phyloP scores from a whole-genome alignment of 2,329 filamentous ascomycete species.

The Madurella fahalii region DNA sequence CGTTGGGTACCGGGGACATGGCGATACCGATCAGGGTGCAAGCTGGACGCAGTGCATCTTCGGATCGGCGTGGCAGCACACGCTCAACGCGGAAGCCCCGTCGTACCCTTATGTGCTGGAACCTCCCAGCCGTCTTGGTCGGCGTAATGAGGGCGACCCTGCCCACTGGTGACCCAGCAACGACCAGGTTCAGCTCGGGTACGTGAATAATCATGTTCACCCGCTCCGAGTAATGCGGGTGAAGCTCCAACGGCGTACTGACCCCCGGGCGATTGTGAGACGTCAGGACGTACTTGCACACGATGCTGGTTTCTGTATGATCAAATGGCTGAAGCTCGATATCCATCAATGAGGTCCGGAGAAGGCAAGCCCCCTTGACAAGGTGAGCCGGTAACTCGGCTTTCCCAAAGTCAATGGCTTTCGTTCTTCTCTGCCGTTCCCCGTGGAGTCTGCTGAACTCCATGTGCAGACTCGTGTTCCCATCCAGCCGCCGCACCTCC shows the following conservation, averaged over 20 bases:
- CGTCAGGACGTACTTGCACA: constrained; percentile 33
- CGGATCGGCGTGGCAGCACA: constrained; percentile 44
- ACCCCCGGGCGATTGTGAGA: constrained; percentile 27
- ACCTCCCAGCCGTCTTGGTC: constrained; percentile 40
- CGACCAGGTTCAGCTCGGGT: constrained; percentile 65
- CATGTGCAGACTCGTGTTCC: not conserved
- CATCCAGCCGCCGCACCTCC: constrained; percentile 9
- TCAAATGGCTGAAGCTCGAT: constrained; percentile 43
- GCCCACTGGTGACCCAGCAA: constrained; percentile 64
- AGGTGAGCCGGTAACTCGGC: constrained; percentile 13
- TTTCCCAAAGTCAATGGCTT: constrained; percentile 1
- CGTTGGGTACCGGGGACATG: constrained; percentile 57
- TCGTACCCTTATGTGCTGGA: constrained; percentile 26
- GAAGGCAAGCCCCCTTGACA: constrained; percentile 30
- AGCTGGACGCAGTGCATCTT: constrained; percentile 46
- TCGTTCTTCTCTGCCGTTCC: constrained; percentile 3
- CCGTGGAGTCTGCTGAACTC: not conserved
- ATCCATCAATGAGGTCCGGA: constrained; percentile 48
- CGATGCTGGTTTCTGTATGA: constrained; percentile 19
- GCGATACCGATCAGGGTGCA: constrained; percentile 63
- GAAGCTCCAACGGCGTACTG: constrained; percentile 30
- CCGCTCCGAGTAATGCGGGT: constrained; percentile 40
- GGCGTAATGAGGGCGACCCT: constrained; percentile 59
- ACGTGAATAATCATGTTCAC: constrained; percentile 62
- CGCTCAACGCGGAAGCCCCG: constrained; percentile 52